Base-by-base conservation (phyloP, 2,329 filamentous ascomycete genomes). In the Penicillium sp. region DNA sequence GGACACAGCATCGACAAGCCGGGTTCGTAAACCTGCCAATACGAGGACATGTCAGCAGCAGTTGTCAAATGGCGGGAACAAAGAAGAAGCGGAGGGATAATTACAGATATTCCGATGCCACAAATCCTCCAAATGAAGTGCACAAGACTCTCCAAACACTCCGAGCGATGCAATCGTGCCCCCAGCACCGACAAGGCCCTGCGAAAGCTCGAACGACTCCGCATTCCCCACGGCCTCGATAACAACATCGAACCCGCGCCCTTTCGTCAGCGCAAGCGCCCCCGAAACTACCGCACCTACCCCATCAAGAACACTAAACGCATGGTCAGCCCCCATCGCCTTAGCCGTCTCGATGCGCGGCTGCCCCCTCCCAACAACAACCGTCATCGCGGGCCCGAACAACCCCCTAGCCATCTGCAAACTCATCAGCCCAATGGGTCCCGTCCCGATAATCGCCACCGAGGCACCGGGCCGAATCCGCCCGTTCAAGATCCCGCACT, bases 211-310 rank as follows among this genome's bases (percentile, higher is more conserved):
- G 68, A 88, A 86, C 0, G 82, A 86, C 0, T 78, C 77, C 0
- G 83, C 82, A 7, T 85, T 75, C 2, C 85, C 85, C 2, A 87
- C 86, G 0, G 84, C 84, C 70, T 88, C 85, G 50, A 87, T 85
- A 0, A 88, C 85, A 0, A 82, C 76, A 63, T 88, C 85, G 64
- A 83, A 86, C 0, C 84, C 84, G 26, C 26, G 26, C 26, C 60
- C 80, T 77, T 2, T 79, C 81, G 19, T 80, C 79, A 0, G 84
- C 86, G 56, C 85, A 1, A 87, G 82, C 1, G 35, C 35, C 5
- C 15, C 35, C 35, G 13, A 1, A 13, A 41, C 11, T 2, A 41
- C 35, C 35, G 2, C 13, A 11, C 17, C 35, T 9, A 6, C 35
- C 11, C 35, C 35, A 0, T 41, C 11, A 11, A 41, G 11, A 15